Percentiles rank a stretch among this genome's conserved stretches.
These are phyloP conservation scores for Pseudonitzschia multiseries DNA, from an alignment of 108 stramenopile species.

Conservation along the genomic window DNA sequence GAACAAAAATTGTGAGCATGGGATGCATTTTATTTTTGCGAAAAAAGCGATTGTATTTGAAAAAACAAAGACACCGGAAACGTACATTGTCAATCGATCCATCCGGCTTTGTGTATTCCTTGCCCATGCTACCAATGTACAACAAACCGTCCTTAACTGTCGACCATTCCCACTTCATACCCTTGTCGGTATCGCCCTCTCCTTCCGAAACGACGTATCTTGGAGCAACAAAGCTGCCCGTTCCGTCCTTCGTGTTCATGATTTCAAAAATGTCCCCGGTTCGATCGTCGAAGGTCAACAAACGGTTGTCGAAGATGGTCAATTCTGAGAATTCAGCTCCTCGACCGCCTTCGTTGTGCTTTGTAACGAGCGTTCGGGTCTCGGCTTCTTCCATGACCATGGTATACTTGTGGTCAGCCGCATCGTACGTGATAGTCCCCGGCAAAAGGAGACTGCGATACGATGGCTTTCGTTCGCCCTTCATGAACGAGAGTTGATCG, in stretches of 20 bases:
- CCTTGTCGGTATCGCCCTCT: constrained; percentile 92
- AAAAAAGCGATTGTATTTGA: no score
- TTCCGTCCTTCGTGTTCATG: constrained; percentile 58
- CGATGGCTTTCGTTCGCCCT: constrained; percentile 59
- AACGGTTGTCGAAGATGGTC: constrained; percentile 75
- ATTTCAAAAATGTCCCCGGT: constrained; percentile 97
- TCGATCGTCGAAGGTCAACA: constrained; percentile 92
- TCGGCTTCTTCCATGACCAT: constrained; percentile 50
- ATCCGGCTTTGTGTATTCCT: constrained; percentile 85
- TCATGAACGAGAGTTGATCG: constrained; percentile 68
- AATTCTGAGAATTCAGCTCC: constrained; percentile 94
- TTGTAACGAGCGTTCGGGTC: constrained; percentile 61
- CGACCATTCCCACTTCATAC: constrained; percentile 95
- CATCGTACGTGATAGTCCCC: constrained; percentile 56
- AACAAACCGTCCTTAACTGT: constrained; percentile 91
- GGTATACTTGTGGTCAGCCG: constrained; percentile 41
- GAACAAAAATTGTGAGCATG: no score
- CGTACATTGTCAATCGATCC: constrained; percentile 74
- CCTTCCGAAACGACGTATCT: constrained; percentile 92
- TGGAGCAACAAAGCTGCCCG: constrained; percentile 78
- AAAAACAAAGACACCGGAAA: background rate
- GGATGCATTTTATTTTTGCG: no score
- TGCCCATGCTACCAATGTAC: constrained; percentile 91
- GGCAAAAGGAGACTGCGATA: constrained; percentile 72
- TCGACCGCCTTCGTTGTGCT: constrained; percentile 94